Evolutionary conservation across 345 rosid species (phyloP).

Genomic region (Erysimum cheiranthoides): DNA sequence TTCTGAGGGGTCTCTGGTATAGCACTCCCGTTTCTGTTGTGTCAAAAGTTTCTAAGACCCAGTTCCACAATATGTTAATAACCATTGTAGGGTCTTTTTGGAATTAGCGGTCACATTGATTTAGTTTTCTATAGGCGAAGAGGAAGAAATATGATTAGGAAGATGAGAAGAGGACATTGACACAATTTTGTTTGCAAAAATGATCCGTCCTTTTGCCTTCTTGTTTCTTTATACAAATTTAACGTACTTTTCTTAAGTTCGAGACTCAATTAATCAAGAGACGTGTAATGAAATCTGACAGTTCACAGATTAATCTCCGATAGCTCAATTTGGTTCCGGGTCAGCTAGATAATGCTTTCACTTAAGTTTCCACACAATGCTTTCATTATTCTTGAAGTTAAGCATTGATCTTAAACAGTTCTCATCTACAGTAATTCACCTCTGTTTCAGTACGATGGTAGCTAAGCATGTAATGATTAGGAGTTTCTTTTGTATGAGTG

Average conservation of each 20-base stretch:
- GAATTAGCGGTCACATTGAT: not conserved
- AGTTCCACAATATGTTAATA: constrained; percentile 17
- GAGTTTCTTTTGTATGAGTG: constrained; percentile 19
- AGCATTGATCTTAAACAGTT: constrained; percentile 27
- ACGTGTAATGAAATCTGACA: constrained; percentile 9
- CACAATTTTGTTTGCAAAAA: constrained; percentile 13
- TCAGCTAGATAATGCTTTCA: constrained; percentile 22
- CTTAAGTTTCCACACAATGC: constrained; percentile 5
- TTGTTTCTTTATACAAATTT: constrained; percentile 5
- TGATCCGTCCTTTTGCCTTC: not conserved
- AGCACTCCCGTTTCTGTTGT: constrained; percentile 31
- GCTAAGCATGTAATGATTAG: constrained; percentile 13
- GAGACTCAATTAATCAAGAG: not conserved
- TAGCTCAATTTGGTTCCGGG: constrained; percentile 21
- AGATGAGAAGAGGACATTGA: constrained; percentile 28
- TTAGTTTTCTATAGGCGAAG: constrained; percentile 14
- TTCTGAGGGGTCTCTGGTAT: constrained; percentile 93
- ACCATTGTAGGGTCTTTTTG: constrained; percentile 6
- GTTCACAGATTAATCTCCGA: constrained; percentile 6
- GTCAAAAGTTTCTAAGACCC: constrained; percentile 21
- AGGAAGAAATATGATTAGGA: constrained; percentile 23
- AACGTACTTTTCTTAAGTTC: not conserved
- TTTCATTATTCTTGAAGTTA: constrained; percentile 25
- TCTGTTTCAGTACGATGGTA: constrained; percentile 21
- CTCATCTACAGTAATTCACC: constrained; percentile 2